Evolutionary conservation across 1,284 basidiomycete genomes (phyloP).

Genomic region (Leccinum fuscescens): DNA sequence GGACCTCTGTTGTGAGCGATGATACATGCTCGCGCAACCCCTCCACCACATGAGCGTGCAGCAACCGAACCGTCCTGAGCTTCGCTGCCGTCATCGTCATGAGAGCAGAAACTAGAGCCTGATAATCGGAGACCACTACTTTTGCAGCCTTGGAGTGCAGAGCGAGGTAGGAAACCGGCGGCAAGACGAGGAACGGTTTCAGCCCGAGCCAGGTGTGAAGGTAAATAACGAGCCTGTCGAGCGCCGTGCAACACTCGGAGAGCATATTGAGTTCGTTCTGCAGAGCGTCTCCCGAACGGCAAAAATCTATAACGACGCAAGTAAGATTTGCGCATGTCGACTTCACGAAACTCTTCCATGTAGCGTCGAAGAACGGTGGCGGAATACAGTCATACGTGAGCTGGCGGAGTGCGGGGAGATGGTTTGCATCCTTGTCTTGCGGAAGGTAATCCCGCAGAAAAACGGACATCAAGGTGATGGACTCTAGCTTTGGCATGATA

Average conservation of each 20-base stretch:
- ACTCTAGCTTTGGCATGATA: slow-evolving; percentile 30
- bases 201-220: slow-evolving; percentile 27
- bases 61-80: slow-evolving; percentile 22
- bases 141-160: slow-evolving; percentile 22
- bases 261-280: slow-evolving; percentile 28
- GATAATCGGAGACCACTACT: slow-evolving; percentile 13
- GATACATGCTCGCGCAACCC: slow-evolving; percentile 13
- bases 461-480: slow-evolving; percentile 28
- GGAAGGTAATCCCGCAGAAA: slow-evolving; percentile 34
- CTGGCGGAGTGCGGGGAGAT: slow-evolving; percentile 30
- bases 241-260: slow-evolving; percentile 25
- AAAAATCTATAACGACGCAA: slow-evolving; percentile 30
- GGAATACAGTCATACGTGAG: slow-evolving; percentile 35
- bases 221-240: slow-evolving; percentile 27
- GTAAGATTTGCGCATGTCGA: slow-evolving; percentile 29
- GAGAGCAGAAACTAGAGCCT: slow-evolving; percentile 22
- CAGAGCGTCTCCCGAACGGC: slow-evolving; percentile 24
- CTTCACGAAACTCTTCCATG: slow-evolving; percentile 29
- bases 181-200: slow-evolving; percentile 19
- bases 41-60: slow-evolving; percentile 15
- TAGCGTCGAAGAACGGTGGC: slow-evolving; percentile 30
- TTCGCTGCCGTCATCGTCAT: slow-evolving; percentile 23
- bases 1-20: slow-evolving; percentile 9
- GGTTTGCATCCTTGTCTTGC: slow-evolving; percentile 27
- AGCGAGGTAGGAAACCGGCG: slow-evolving; percentile 25